Percentiles rank a stretch among this genome's conserved stretches.
phyloP scores from a whole-genome alignment of 768 basidiomycete species.

The Suillus sp. region DNA sequence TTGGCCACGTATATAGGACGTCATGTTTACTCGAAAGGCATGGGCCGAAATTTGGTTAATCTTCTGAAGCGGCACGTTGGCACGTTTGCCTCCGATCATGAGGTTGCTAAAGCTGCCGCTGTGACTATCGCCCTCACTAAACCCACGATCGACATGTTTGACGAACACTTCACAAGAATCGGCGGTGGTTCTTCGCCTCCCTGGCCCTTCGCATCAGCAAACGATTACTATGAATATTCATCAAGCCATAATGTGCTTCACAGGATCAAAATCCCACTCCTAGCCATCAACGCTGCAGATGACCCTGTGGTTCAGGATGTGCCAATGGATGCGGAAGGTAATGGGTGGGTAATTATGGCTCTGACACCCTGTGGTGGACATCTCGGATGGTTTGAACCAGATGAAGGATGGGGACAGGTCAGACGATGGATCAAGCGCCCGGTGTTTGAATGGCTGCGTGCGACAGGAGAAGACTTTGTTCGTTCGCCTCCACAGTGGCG shows the following conservation, averaged over 20 bases:
- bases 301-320: slow-evolving; percentile 73
- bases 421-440: slow-evolving; percentile 70
- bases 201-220: slow-evolving; percentile 48
- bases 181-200: slow-evolving; percentile 67
- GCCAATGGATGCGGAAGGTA: slow-evolving; percentile 57
- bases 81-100: slow-evolving; percentile 50
- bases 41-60: slow-evolving; percentile 73
- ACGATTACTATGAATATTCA: slow-evolving; percentile 51
- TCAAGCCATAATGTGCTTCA: slow-evolving; percentile 64
- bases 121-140: slow-evolving; percentile 49
- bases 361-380: slow-evolving; percentile 72
- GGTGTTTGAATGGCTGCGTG: slow-evolving; percentile 69
- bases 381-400: slow-evolving; percentile 79
- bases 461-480: slow-evolving; percentile 55
- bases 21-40: slow-evolving; percentile 72
- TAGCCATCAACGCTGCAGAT: slow-evolving; percentile 74
- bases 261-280: slow-evolving; percentile 68
- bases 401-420: slow-evolving; percentile 34
- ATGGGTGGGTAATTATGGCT: slow-evolving; percentile 58
- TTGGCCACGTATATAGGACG: slow-evolving; percentile 56
- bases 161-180: slow-evolving; percentile 64
- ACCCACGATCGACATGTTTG: slow-evolving; percentile 59
- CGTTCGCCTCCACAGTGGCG: slow-evolving; percentile 34
- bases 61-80: slow-evolving; percentile 55
- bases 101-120: slow-evolving; percentile 50